Evolutionary conservation across 108 stramenopile genomes (phyloP).

Genomic region (Conticribra weissflogii): DNA sequence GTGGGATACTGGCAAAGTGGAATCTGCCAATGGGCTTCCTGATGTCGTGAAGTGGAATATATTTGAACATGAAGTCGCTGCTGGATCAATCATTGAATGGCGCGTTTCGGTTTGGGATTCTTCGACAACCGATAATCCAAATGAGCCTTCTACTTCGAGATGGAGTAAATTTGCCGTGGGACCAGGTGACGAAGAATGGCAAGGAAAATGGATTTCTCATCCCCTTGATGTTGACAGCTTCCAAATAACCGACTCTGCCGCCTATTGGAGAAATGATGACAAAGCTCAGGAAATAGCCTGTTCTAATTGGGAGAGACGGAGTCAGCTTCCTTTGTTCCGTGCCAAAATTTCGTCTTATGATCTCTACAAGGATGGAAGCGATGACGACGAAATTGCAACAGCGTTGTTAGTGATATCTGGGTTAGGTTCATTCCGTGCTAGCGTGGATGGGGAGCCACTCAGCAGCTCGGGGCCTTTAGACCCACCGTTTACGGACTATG

Average conservation of each 20-base stretch:
- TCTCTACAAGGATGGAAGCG: background rate
- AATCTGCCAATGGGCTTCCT: conserved; percentile 24
- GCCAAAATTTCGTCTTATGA: conserved; percentile 8
- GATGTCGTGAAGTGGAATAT: conserved; percentile 32
- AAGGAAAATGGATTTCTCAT: conserved; percentile 43
- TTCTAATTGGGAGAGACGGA: conserved; percentile 46
- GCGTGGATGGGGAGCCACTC: conserved; percentile 48
- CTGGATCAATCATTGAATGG: conserved; percentile 43
- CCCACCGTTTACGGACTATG: conserved; percentile 58
- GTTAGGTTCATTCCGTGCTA: conserved; percentile 49
- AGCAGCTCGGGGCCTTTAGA: conserved; percentile 51
- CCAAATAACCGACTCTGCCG: conserved; percentile 27
- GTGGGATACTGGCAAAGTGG: conserved; percentile 44
- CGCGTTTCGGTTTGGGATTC: conserved; percentile 44
- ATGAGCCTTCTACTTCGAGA: conserved; percentile 14
- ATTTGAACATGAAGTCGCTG: background rate
- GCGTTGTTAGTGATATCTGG: conserved; percentile 53
- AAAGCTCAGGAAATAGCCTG: conserved; percentile 25
- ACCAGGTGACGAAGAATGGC: conserved; percentile 28
- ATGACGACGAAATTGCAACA: conserved; percentile 27
- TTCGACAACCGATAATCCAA: background rate
- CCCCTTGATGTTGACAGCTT: conserved; percentile 37
- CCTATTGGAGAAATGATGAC: conserved; percentile 28
- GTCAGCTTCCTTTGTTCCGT: conserved; percentile 45
- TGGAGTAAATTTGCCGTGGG: conserved; percentile 52